Evolutionary conservation across 495 filamentous ascomycete genomes (phyloP).

Genomic region (Aspergillus bridgeri): DNA sequence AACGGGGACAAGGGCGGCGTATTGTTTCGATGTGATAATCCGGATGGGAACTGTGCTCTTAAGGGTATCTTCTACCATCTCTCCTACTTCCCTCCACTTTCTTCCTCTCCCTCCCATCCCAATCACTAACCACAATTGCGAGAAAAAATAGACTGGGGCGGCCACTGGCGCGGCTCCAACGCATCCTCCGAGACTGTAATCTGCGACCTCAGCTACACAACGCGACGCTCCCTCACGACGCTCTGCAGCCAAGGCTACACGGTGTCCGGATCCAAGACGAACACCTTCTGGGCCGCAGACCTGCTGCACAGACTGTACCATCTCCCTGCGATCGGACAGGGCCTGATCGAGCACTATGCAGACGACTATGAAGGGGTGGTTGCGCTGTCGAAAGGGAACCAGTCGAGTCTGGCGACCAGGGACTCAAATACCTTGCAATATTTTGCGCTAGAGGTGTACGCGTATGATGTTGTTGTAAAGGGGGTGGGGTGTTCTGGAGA

Average conservation of each 20-base stretch:
- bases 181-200: constrained; percentile 59
- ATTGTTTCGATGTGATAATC: constrained; percentile 56
- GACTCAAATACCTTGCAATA: constrained; percentile 54
- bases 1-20: constrained; percentile 43
- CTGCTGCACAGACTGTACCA: constrained; percentile 57
- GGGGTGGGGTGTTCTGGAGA: constrained; percentile 49
- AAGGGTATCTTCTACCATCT: constrained; percentile 33
- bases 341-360: constrained; percentile 51
- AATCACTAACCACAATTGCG: constrained; percentile 2
- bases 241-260: constrained; percentile 54
- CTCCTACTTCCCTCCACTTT: background rate
- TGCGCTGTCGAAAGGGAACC: constrained; percentile 37
- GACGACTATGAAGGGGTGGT: constrained; percentile 49
- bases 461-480: constrained; percentile 49
- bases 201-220: constrained; percentile 51
- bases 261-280: constrained; percentile 42
- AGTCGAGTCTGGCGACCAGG: constrained; percentile 32
- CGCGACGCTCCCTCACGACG: constrained; percentile 45
- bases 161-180: constrained; percentile 58
- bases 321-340: constrained; percentile 50
- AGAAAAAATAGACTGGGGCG: constrained; percentile 40
- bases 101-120: background rate
- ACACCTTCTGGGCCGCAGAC: constrained; percentile 55
- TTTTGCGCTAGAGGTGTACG: constrained; percentile 58
- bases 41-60: constrained; percentile 52